These are phyloP conservation scores for Botryotinia calthae DNA, from an alignment of 2,329 filamentous ascomycete genomes.

Conservation along the genomic window DNA sequence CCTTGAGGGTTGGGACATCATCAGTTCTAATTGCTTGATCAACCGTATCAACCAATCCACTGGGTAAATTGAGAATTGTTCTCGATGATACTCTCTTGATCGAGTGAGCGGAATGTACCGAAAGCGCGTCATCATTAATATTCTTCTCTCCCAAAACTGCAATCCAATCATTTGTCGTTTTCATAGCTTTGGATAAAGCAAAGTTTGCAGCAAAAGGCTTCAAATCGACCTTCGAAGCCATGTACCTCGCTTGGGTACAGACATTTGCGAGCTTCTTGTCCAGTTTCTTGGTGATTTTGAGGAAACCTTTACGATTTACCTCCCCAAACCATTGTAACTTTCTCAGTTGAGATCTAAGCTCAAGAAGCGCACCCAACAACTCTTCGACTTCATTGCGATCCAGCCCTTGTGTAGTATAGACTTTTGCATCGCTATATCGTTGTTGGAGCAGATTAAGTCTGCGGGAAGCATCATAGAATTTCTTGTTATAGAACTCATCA, in stretches of 20 bases:
- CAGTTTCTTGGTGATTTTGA: conserved; percentile 98
- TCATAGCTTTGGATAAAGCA: conserved; percentile 56
- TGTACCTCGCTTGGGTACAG: conserved; percentile 77
- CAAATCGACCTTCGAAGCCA: conserved; percentile 86
- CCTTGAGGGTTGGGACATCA: conserved; percentile 55
- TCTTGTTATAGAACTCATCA: conserved; percentile 95
- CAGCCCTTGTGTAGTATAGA: conserved; percentile 65
- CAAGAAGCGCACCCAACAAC: conserved; percentile 82
- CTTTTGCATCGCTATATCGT: conserved; percentile 71
- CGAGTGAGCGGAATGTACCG: conserved; percentile 66
- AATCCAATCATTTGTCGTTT: conserved; percentile 85
- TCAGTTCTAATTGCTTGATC: conserved; percentile 72
- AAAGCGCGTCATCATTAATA: conserved; percentile 70
- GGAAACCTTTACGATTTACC: conserved; percentile 90
- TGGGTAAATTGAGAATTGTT: conserved; percentile 69
- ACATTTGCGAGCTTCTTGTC: conserved; percentile 86
- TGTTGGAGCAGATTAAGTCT: conserved; percentile 84
- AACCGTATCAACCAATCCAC: conserved; percentile 65
- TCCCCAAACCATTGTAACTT: conserved; percentile 98
- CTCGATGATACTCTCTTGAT: conserved; percentile 75
- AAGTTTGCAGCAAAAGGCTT: conserved; percentile 80
- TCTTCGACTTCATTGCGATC: conserved; percentile 91
- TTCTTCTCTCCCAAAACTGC: conserved; percentile 77
- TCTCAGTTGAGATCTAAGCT: conserved; percentile 80
- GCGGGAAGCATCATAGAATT: conserved; percentile 79